Conservation (phyloP, 768 basidiomycete genomes). For the Crucibulum laeve region DNA sequence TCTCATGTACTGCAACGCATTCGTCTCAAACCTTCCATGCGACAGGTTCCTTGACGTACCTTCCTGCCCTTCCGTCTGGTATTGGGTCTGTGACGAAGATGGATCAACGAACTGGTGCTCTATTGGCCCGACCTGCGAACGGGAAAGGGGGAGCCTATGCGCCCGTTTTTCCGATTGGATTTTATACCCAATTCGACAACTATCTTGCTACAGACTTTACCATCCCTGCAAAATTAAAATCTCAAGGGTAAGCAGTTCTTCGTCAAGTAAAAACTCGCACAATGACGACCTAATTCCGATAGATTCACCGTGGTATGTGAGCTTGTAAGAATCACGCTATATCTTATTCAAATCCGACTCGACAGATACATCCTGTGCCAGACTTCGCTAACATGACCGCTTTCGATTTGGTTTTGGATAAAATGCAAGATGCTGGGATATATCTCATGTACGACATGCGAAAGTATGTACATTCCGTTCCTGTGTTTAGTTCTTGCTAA, state of each 20-base stretch:
- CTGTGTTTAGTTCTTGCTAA: neutral
- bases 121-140: constrained; percentile 46
- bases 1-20: constrained; percentile 34
- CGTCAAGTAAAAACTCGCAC: neutral
- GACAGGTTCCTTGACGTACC: constrained; percentile 38
- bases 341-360: constrained; percentile 2
- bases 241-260: constrained; percentile 43
- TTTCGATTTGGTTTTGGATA: constrained; percentile 55
- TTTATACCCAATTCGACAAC: constrained; percentile 59
- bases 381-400: constrained; percentile 56
- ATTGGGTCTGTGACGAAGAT: constrained; percentile 61
- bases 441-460: constrained; percentile 89
- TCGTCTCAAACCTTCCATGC: constrained; percentile 39
- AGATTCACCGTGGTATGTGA: constrained; percentile 38
- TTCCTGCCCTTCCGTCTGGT: constrained; percentile 40
- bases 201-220: constrained; percentile 51
- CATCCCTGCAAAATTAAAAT: constrained; percentile 51
- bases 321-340: constrained; percentile 14
- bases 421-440: constrained; percentile 63
- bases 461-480: constrained; percentile 25
- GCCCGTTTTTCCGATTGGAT: constrained; percentile 69
- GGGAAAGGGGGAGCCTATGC: constrained; percentile 46
- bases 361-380: constrained; percentile 67
- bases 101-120: constrained; percentile 54
- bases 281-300: neutral